Evolutionary conservation across 306 rosid genomes (phyloP), one percentile per base, ranked within the genome.

Genomic region (Mucuna pruriens): DNA sequence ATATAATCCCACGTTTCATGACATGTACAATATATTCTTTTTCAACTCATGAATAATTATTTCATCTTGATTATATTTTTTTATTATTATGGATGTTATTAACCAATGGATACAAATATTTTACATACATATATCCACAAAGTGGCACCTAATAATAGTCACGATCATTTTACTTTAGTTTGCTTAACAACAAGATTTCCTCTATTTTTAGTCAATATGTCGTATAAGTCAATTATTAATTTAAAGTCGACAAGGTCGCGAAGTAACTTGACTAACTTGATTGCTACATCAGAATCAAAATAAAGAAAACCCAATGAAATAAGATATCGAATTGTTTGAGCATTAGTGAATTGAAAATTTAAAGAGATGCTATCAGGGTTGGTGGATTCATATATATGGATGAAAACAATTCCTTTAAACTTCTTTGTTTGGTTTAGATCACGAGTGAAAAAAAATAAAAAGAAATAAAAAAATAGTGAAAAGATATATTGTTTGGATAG

Each of bases 1-100:
- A 68, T 83, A 58, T 80, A 71, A 45, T 15, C 7, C n/a, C 7
- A 48, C 19, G 54, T 4, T 48, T 48, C 54, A 48, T 48, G 54
- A 48, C 54, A 15, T 7, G 20, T 40, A 7, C 45, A 7, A 40
- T 40, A 40, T 48, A n/a, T 51, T 5, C 9, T 17, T n/a, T 51
- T 51, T n/a, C 58, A 15, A 49, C 55, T 1, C 2, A 40, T 22
- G 31, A 55, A 55, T 55, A 20, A 55, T 55, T 55, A 55, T 19
- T 55, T 22, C 15, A 54, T 54, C 6, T 19, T 20, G n/a, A n/a
- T n/a, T n/a, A 49, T 22, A 55, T 20, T 55, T 20, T 22, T 13
- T 55, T 31, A 3, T 55, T 55, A 3, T 48, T 48, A 48, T 48
- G 3, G 4, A 48, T 48, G 17, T 16, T 45, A 45, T 45, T 45